Evolutionary conservation across 306 rosid genomes (phyloP).

Genomic region (Trichosanthes truncata): DNA sequence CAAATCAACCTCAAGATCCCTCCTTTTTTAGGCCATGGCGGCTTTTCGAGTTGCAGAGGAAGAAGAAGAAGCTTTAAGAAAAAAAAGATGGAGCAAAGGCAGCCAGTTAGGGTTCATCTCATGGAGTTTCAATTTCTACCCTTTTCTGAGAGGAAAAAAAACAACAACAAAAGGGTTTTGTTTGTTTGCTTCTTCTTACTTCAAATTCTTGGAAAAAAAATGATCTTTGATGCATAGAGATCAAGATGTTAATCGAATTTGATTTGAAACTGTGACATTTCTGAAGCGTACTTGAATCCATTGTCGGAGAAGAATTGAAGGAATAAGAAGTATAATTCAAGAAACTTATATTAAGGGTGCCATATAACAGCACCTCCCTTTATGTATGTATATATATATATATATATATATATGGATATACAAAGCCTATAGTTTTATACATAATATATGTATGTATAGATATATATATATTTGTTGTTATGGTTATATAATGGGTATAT

Average conservation of each 20-base stretch:
- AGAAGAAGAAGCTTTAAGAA: background rate
- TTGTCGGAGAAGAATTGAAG: background rate
- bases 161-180: background rate
- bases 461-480: background rate
- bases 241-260: no score
- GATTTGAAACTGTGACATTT: background rate
- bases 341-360: background rate
- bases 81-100: background rate
- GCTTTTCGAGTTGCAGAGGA: background rate
- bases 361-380: conserved; percentile 2
- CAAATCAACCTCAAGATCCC: background rate
- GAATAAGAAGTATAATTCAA: background rate
- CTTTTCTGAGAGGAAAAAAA: background rate
- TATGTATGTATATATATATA: background rate
- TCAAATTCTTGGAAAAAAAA: background rate
- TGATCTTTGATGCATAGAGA: no score
- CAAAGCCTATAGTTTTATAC: background rate
- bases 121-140: background rate
- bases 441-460: background rate
- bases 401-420: background rate
- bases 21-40: background rate
- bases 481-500: background rate
- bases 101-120: background rate
- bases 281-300: background rate
- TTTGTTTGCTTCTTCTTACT: background rate